Evolutionary conservation across 495 filamentous ascomycete genomes (phyloP), one percentile per base, ranked within the genome.

Genomic region (Annulohypoxylon bovei): DNA sequence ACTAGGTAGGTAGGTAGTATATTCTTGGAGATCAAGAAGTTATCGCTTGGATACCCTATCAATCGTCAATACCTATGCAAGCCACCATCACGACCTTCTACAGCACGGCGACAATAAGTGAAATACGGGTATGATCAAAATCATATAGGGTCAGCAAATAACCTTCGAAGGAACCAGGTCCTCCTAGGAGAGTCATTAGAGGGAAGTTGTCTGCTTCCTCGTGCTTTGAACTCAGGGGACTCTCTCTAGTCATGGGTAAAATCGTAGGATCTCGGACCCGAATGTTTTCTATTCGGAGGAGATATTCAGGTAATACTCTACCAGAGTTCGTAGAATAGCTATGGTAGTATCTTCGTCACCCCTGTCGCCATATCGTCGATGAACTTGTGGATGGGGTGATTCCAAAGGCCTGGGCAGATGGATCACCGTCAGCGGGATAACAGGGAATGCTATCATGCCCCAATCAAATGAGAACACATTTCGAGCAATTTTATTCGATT

Each of bases 391-490:
- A 57, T 68, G 20, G 28, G 20, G 25, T 44, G 6, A 7, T 49
- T 44, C 22, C 22, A 33, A 35, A 12, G 14, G 20, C 28, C 30
- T 14, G 33, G 52, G 18, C 14, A 4, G 20, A 44, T 28, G 56
- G 54, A 23, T 49, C 11, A 40, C 18, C 42, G 20, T 44, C 35
- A 46, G 54, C 44, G 54, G 44, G 33, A 54, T 25, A 55, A 23
- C 27, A 59, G 44, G 59, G 60, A 60, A 60, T 11, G 1, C 6
- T 12, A 25, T 23, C 4, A 40, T 27, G 39, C 46, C 62, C 68
- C 68, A 71, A 71, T 71, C 68, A 71, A 33, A 57, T n/a, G n/a
- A 22, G 23, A 33, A 66, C 68, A 65, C 62, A 71, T 71, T 61
- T 65, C 46, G 28, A 55, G 39, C 42, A 47, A 28, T 46, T 32